Base-by-base conservation (phyloP, 2,329 filamentous ascomycete genomes). In the Sporothrix dimorphospora region DNA sequence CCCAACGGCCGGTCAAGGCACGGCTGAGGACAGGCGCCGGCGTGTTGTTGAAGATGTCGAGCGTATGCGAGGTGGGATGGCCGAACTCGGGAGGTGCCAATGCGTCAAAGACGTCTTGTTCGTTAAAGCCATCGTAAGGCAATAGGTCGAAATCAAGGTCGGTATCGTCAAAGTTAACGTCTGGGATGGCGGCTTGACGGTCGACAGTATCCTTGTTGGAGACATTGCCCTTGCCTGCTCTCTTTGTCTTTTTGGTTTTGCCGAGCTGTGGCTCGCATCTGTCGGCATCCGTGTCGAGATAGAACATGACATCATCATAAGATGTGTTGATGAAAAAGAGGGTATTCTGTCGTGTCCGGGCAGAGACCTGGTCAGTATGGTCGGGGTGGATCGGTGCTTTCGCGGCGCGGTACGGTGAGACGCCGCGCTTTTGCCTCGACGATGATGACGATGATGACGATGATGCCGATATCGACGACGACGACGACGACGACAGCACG, bases 291-390 rank as follows among this genome's bases (percentile, higher is more conserved):
- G 51, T 27, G 49, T 47, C 34, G 55, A 69, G 67, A 12, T 69
- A 69, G 16, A 69, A 59, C 19, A 40, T 24, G 38, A 69, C 40
- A 27, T 69, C 67, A 16, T 69, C 53, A 34, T 69, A 59, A 14
- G 53, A 69, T n/a, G 51, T 69, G 51, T 69, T 69, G 51, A 69
- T 47, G 19, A 69, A 69, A 24, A 69, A 69, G 16, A 42, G 40
- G 12, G 51, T 34, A 19, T 16, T 47, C 14, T 11, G 14, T n/a
- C n/a, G n/a, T n/a, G n/a, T n/a, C n/a, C n/a, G n/a, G 21, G 16
- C 4, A 11, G 40, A 49, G 3, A 45, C 24, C 6, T 19, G 38
- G 14, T 16, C 16, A 14, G 12, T 24, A n/a, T 14, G 34, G 40
- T 24, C 12, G 30, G 30, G n/a, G 30, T 5, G 30, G 11, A 57